Percentiles rank a stretch among this genome's conserved stretches.
These are phyloP conservation scores for Spathaspora arborariae DNA, from an alignment of 805 yeast species.

Conservation along the genomic window DNA sequence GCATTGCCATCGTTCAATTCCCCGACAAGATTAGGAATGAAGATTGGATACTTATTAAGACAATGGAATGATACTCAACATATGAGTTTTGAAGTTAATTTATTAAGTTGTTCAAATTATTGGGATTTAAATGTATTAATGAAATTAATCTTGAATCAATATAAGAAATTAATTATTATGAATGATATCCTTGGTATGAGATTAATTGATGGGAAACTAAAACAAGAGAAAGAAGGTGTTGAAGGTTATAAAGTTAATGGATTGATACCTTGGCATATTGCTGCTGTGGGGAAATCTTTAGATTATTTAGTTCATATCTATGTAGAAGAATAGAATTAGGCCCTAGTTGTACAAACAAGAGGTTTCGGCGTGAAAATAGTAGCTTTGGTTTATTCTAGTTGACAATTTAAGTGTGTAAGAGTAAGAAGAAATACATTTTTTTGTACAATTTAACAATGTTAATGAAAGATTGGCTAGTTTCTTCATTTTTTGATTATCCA, in stretches of 20 bases:
- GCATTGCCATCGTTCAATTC: slow-evolving; percentile 68
- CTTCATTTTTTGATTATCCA: too few relatives aligned
- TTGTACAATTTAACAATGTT: too few relatives aligned
- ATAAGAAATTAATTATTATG: slow-evolving; percentile 50
- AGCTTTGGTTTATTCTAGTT: too few relatives aligned
- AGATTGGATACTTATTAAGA: slow-evolving; percentile 64
- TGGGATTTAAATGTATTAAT: slow-evolving; percentile 54
- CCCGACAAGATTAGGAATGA: slow-evolving; percentile 65
- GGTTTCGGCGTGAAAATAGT: too few relatives aligned
- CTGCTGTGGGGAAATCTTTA: slow-evolving; percentile 61
- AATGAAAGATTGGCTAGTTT: too few relatives aligned
- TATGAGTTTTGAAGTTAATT: slow-evolving; percentile 55
- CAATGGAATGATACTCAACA: slow-evolving; percentile 19
- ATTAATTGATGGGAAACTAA: slow-evolving; percentile 15
- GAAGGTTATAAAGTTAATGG: slow-evolving; percentile 18
- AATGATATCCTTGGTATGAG: slow-evolving; percentile 36
- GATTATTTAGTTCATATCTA: slow-evolving; percentile 55
- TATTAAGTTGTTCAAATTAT: slow-evolving; percentile 70
- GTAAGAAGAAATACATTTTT: too few relatives aligned
- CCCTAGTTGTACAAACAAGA: too few relatives aligned
- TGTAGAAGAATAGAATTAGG: slow-evolving; percentile 41
- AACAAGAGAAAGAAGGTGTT: slow-evolving; percentile 3
- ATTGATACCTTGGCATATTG: slow-evolving; percentile 69
- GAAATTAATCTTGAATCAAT: slow-evolving; percentile 55
- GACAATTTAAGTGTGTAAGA: too few relatives aligned